These are phyloP conservation scores for Aspergillus mulundensis DNA, from an alignment of 495 filamentous ascomycete species.

Conservation along the genomic window DNA sequence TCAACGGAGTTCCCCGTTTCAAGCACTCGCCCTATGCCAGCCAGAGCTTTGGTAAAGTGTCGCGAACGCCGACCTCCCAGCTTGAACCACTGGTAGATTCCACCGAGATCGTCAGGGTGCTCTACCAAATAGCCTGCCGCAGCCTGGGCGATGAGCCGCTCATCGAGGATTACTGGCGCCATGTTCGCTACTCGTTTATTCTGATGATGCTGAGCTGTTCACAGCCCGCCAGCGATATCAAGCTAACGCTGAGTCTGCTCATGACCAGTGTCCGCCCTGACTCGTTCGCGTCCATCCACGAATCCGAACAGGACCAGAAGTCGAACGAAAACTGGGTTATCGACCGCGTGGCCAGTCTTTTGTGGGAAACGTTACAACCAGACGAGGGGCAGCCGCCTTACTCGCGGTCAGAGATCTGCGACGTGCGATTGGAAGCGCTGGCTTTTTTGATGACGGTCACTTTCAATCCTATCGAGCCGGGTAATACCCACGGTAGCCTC, in stretches of 20 bases:
- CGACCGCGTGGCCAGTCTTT: slow-evolving; percentile 55
- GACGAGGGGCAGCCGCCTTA: slow-evolving; percentile 47
- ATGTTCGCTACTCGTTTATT: slow-evolving; percentile 58
- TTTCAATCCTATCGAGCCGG: slow-evolving; percentile 32
- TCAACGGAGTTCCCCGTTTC: slow-evolving; percentile 53
- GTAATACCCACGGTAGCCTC: slow-evolving; percentile 44
- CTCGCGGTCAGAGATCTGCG: slow-evolving; percentile 45
- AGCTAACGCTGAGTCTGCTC: slow-evolving; percentile 54
- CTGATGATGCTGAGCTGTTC: slow-evolving; percentile 57
- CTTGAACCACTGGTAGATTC: slow-evolving; percentile 52
- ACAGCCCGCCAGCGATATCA: slow-evolving; percentile 57
- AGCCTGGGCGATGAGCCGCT: slow-evolving; percentile 39
- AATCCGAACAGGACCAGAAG: slow-evolving; percentile 47
- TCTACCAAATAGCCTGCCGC: slow-evolving; percentile 54
- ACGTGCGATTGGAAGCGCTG: slow-evolving; percentile 55
- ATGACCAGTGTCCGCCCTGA: slow-evolving; percentile 52
- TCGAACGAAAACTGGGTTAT: slow-evolving; percentile 56
- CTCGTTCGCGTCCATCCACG: slow-evolving; percentile 59
- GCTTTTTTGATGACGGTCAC: slow-evolving; percentile 50
- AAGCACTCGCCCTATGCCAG: slow-evolving; percentile 41
- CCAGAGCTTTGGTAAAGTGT: slow-evolving; percentile 32
- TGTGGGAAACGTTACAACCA: slow-evolving; percentile 52
- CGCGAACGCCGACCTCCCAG: slow-evolving; percentile 41
- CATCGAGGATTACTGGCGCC: slow-evolving; percentile 54
- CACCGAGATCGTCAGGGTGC: slow-evolving; percentile 51